phyloP scores from a whole-genome alignment of 805 yeast species.

The Nadsonia fulvescens region DNA sequence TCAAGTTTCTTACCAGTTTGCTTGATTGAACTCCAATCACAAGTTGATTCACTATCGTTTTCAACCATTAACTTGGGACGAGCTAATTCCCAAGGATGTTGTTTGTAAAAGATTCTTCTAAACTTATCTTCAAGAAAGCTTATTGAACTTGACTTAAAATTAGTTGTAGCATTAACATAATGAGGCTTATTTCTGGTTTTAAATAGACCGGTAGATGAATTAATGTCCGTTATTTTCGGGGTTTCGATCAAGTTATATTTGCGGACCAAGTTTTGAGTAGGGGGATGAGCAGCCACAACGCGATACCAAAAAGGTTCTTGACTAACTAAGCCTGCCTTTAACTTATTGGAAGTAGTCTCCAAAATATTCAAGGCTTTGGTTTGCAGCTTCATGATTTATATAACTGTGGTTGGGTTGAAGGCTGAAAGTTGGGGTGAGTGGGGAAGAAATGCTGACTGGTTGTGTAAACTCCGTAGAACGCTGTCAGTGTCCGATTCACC shows the following conservation, averaged over 20 bases:
- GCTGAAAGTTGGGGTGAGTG: too few relatives aligned
- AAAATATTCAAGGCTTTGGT: constrained; percentile 60
- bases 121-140: constrained; percentile 59
- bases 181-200: constrained; percentile 19
- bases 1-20: constrained; percentile 63
- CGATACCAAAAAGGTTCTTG: constrained; percentile 79
- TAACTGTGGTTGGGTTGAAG: too few relatives aligned
- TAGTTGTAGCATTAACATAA: constrained; percentile 15
- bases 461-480: not conserved
- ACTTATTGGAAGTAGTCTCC: constrained; percentile 61
- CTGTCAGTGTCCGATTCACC: too few relatives aligned
- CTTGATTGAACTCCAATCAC: constrained; percentile 65
- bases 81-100: constrained; percentile 97
- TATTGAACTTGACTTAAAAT: constrained; percentile 36
- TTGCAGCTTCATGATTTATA: constrained; percentile 43
- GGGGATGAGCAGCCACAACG: constrained; percentile 72
- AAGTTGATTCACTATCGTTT: constrained; percentile 31
- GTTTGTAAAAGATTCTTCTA: constrained; percentile 66
- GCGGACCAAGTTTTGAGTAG: constrained; percentile 41
- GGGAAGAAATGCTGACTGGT: constrained; percentile 1
- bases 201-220: constrained; percentile 31
- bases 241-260: constrained; percentile 18
- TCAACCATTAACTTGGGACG: constrained; percentile 75
- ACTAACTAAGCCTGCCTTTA: constrained; percentile 42
- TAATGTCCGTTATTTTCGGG: constrained; percentile 15